phyloP scores from a whole-genome alignment of 2,329 filamentous ascomycete genomes.

The Trichophyton simii region DNA sequence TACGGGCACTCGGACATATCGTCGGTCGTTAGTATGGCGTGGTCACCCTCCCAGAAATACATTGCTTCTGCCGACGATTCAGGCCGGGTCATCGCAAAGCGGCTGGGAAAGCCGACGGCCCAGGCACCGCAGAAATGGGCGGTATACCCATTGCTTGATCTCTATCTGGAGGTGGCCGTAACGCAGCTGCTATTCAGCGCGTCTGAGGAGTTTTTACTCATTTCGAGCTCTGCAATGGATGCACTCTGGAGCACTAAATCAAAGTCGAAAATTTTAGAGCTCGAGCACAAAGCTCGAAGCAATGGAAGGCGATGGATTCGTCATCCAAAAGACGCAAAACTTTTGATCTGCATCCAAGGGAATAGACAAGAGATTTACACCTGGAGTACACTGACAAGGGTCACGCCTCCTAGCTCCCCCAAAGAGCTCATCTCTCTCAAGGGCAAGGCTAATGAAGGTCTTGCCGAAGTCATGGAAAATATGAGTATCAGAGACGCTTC shows the following conservation, averaged over 20 bases:
- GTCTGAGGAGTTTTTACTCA: slow-evolving; percentile 5
- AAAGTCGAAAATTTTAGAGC: slow-evolving; percentile 4
- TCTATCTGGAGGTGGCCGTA: no score
- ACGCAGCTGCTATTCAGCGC: slow-evolving; percentile 5
- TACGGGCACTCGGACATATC: slow-evolving; percentile 1
- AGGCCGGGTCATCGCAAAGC: slow-evolving; percentile 8
- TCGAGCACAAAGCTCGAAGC: background rate
- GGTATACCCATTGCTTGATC: slow-evolving; percentile 5
- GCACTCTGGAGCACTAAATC: slow-evolving; percentile 6
- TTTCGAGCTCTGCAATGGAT: slow-evolving; percentile 3
- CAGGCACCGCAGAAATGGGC: slow-evolving; percentile 6
- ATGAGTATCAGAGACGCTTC: no score
- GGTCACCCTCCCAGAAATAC: slow-evolving; percentile 11
- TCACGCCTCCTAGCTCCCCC: no score
- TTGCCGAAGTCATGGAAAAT: no score
- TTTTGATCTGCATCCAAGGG: background rate
- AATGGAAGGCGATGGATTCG: slow-evolving; percentile 5
- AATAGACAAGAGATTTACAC: no score
- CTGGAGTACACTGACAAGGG: no score
- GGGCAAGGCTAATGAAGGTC: no score
- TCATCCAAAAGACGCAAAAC: slow-evolving; percentile 3
- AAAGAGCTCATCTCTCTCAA: no score
- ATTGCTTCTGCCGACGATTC: slow-evolving; percentile 11
- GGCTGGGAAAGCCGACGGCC: slow-evolving; percentile 3
- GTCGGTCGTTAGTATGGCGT: background rate